Percentiles rank a stretch among this genome's conserved stretches.
Evolutionary conservation across 2,329 filamentous ascomycete genomes (phyloP).

Genomic region (Fusarium subtropicale): DNA sequence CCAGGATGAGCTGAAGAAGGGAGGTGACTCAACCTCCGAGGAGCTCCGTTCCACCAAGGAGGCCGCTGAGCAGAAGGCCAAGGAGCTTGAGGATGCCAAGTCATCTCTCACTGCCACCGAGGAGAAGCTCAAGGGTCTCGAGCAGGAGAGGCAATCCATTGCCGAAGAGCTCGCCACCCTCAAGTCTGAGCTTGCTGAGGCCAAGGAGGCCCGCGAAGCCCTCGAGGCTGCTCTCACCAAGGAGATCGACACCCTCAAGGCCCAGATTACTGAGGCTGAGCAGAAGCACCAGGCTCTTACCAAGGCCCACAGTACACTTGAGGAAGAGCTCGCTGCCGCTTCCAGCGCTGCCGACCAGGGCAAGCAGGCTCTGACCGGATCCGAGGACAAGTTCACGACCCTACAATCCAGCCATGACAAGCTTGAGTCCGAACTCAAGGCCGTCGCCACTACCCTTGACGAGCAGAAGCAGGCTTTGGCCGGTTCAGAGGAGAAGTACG

Average conservation of each 20-base stretch:
- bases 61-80: constrained; percentile 29
- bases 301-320: constrained; percentile 47
- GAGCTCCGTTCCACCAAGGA: constrained; percentile 47
- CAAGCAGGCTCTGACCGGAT: constrained; percentile 44
- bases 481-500: constrained; percentile 46
- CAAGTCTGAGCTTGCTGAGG: constrained; percentile 51
- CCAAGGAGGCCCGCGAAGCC: constrained; percentile 51
- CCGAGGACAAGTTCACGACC: constrained; percentile 45
- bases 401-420: constrained; percentile 47
- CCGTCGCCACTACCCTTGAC: constrained; percentile 44
- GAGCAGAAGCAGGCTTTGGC: constrained; percentile 47
- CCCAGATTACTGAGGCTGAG: constrained; percentile 51
- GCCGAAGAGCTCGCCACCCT: constrained; percentile 50
- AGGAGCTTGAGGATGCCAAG: constrained; percentile 45
- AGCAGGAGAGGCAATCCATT: constrained; percentile 48
- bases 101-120: constrained; percentile 39
- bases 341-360: constrained; percentile 45
- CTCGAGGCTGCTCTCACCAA: constrained; percentile 50
- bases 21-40: constrained; percentile 39
- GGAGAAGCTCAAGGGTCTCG: constrained; percentile 45
- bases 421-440: constrained; percentile 46
- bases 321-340: constrained; percentile 49
- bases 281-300: constrained; percentile 51
- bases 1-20: constrained; percentile 51
- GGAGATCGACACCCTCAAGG: constrained; percentile 50